phyloP scores from a whole-genome alignment of 495 filamentous ascomycete genomes.

The Neurospora tetraspora region DNA sequence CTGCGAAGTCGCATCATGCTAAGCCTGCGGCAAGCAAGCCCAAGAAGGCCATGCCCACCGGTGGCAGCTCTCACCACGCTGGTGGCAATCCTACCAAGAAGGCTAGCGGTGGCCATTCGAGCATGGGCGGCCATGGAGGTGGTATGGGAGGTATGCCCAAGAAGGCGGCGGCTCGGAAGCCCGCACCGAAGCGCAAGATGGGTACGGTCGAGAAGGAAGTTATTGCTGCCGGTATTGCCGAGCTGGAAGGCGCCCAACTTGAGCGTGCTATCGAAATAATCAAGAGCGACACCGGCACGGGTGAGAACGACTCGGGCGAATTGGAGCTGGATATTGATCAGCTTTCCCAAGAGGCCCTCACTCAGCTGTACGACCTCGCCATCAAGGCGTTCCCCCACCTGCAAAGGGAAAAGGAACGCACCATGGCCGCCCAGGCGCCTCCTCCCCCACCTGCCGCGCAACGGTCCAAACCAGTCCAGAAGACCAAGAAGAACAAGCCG shows the following conservation, averaged over 20 bases:
- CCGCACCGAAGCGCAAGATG: slow-evolving; percentile 45
- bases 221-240: slow-evolving; percentile 70
- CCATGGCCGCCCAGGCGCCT: slow-evolving; percentile 15
- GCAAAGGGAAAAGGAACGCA: slow-evolving; percentile 25
- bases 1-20: slow-evolving; percentile 15
- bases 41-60: slow-evolving; percentile 23
- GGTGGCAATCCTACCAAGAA: slow-evolving; percentile 20
- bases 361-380: slow-evolving; percentile 67
- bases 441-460: slow-evolving; percentile 25
- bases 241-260: slow-evolving; percentile 63
- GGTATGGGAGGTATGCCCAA: slow-evolving; percentile 35
- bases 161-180: slow-evolving; percentile 25
- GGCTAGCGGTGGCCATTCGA: slow-evolving; percentile 13
- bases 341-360: slow-evolving; percentile 61
- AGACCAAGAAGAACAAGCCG: slow-evolving; percentile 96
- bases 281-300: slow-evolving; percentile 70
- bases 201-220: slow-evolving; percentile 76
- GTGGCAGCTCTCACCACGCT: slow-evolving; percentile 10
- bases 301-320: slow-evolving; percentile 72
- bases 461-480: slow-evolving; percentile 40
- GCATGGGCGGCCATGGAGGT: slow-evolving; percentile 2
- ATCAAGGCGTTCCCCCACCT: slow-evolving; percentile 53
- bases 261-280: slow-evolving; percentile 80
- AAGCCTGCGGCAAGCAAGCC: slow-evolving; percentile 28
- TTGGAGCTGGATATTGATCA: slow-evolving; percentile 88